Evolutionary conservation across 768 basidiomycete species (phyloP).

Genomic region (Lactarius deliciosus): DNA sequence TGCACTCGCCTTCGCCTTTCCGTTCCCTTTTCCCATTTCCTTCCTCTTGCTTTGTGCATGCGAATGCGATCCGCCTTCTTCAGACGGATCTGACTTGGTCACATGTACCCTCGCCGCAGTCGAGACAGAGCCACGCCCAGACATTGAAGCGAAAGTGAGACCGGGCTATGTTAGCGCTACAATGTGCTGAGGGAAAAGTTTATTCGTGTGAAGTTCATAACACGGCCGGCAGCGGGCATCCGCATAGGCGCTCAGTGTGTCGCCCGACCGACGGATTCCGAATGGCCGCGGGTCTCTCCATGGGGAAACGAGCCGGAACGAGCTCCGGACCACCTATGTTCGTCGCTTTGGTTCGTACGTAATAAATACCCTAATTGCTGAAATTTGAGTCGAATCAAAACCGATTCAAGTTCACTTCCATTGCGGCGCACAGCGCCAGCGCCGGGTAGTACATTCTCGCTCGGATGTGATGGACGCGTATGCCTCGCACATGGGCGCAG

Average conservation of each 20-base stretch:
- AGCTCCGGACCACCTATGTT: background rate
- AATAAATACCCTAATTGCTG: background rate
- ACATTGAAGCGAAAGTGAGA: background rate
- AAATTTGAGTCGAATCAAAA: background rate
- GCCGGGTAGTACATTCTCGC: background rate
- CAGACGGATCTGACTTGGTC: background rate
- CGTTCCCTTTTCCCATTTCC: too few species aligned
- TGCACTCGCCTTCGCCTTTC: background rate
- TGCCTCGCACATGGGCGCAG: background rate
- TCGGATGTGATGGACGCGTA: background rate
- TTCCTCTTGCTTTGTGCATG: background rate
- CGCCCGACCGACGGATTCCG: background rate
- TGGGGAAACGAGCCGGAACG: background rate
- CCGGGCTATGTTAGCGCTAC: background rate
- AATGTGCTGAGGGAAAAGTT: background rate
- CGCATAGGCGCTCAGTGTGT: background rate
- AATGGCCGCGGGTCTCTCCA: background rate
- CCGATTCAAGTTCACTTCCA: background rate
- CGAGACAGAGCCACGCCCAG: background rate
- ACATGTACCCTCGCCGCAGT: slow-evolving; percentile 7
- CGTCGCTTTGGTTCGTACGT: background rate
- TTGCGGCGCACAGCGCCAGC: background rate
- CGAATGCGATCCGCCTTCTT: background rate
- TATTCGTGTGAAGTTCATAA: background rate
- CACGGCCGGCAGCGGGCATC: background rate